Evolutionary conservation across 371 early-diverging fungal species (phyloP), one percentile per base, ranked within the genome.

Genomic region (Mucor indicus): DNA sequence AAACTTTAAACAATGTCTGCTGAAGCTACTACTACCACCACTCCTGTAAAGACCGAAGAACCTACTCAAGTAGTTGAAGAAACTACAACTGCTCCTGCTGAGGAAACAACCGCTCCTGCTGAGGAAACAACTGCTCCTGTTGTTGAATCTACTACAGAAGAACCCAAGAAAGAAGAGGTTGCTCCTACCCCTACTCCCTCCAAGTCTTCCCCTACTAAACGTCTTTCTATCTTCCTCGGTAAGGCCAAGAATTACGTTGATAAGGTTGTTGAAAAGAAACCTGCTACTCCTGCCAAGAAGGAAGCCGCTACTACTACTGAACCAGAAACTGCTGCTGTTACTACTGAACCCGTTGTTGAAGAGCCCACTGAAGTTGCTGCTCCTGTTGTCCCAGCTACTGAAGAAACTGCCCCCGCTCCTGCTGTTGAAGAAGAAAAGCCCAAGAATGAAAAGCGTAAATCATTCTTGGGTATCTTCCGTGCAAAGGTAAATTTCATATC

Each of bases 401-500:
- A 44, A 31, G 45, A 39, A 30, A 2, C 45, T 25, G 35, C 35
- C 20, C 17, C 23, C n/a, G 3, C 38, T 16, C 4, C 51, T 23
- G 15, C 6, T 8, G 19, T 24, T 43, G 51, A 24, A 23, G 16
- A 37, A n/a, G 16, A 29, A 29, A 6, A 29, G 12, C 30, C 44
- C 11, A 48, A 59, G 27, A 13, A 22, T 19, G 53, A 52, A 20
- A 48, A 61, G 53, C 52, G 62, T 32, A 55, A 55, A 40, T 59
- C 60, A n/a, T 37, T 59, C 38, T 45, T 59, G 33, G 48, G 44
- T 20, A 40, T 59, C n/a, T 59, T 59, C 54, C 60, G 60, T 17
- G 41, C 37, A 37, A 59, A 59, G 60, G 60, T 59, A 59, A 59
- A 25, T 17, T 17, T 30, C 15, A 35, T 9, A 13, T 23, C 27